These are phyloP conservation scores for Agaricales sp. DNA, from an alignment of 1,284 basidiomycete species.

Conservation along the genomic window DNA sequence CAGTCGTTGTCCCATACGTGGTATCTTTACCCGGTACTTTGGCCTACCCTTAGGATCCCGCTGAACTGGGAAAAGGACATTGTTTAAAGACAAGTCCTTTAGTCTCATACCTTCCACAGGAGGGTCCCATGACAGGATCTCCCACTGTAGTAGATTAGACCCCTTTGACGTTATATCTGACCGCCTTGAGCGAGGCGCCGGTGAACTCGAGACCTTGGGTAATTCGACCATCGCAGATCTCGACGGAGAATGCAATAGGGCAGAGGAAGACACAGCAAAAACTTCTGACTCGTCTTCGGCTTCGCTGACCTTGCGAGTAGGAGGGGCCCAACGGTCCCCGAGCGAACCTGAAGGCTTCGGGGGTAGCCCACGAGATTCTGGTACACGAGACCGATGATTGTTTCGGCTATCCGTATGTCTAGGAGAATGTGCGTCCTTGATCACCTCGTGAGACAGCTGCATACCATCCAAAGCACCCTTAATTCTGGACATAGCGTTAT, in stretches of 20 bases:
- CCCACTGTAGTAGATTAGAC: conserved; percentile 25
- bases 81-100: conserved; percentile 57
- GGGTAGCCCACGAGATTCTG: conserved; percentile 9
- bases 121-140: conserved; percentile 69
- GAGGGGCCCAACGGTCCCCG: conserved; percentile 45
- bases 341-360: conserved; percentile 12
- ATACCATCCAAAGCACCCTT: conserved; percentile 75
- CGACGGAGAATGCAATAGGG: conserved; percentile 20
- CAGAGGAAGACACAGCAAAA: conserved; percentile 37
- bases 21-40: conserved; percentile 46
- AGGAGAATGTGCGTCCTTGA: conserved; percentile 10
- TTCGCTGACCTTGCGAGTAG: conserved; percentile 29
- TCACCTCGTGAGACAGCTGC: conserved; percentile 34
- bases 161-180: conserved; percentile 22
- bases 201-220: background rate
- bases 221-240: background rate
- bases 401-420: conserved; percentile 14
- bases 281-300: conserved; percentile 32
- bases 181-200: conserved; percentile 22
- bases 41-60: conserved; percentile 30
- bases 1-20: conserved; percentile 22
- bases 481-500: conserved; percentile 82
- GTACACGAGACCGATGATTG: conserved; percentile 10
- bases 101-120: conserved; percentile 58
- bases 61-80: conserved; percentile 48